Evolutionary conservation across 1,284 basidiomycete species (phyloP), one percentile per base, ranked within the genome.

Genomic region (Paramarasmius palmivorus): DNA sequence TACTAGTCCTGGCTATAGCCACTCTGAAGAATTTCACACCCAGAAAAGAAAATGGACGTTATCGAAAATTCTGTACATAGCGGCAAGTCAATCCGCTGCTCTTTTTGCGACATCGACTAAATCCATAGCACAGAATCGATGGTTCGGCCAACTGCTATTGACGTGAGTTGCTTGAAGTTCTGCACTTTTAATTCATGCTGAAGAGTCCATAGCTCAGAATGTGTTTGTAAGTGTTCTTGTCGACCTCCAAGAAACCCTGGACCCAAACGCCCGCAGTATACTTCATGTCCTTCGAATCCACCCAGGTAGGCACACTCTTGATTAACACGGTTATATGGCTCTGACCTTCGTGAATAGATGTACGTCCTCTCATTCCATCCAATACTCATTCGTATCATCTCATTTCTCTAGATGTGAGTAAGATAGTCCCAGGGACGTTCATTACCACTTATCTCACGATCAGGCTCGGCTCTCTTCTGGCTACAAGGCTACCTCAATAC

Each of bases 1-100:
- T n/a, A 22, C n/a, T n/a, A n/a, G 42, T 50, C 4, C 23, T 36
- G n/a, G n/a, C 38, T 29, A 20, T 53, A 20, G 29, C 8, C 2
- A 25, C 10, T 44, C 17, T 48, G 40, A 8, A 40, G 40, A 49
- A 51, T 23, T 38, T 36, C 42, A 14, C 17, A 36, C 20, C 8
- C 55, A 69, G 68, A 56, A 54, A 17, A 62, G 63, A 49, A 64
- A 59, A 4, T 63, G 50, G 50, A 61, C 63, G 1, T 42, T 61
- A 52, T 61, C 63, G 6, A 68, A 64, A 58, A 19, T 49, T 20
- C 20, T 67, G 6, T 66, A 64, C 52, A 52, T 65, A 17, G 62
- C 61, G 61, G 65, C 64, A 59, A 22, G 61, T 26, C 19, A 22
- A 9, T 7, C 23, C 12, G 5, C 42, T 17, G n/a, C 36, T 50